Conservation (phyloP, 768 basidiomycete species). For the Mycena polygramma region DNA sequence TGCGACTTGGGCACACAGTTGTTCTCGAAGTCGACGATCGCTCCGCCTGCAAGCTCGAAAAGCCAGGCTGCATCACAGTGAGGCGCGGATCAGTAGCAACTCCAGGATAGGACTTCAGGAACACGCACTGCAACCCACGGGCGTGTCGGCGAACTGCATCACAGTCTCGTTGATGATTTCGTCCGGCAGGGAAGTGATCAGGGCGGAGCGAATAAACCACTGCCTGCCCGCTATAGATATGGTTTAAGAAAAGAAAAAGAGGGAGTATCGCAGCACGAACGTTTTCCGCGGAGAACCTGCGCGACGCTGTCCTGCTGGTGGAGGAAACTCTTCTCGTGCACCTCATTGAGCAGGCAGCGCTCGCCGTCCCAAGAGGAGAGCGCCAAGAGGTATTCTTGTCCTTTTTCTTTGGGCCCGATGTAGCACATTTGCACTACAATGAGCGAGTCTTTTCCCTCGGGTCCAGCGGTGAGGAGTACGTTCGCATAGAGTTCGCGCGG, state of each 20-base stretch:
- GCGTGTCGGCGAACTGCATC: conserved; percentile 82
- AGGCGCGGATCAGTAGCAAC: conserved; percentile 7
- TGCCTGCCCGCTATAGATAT: conserved; percentile 74
- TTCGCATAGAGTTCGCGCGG: conserved; percentile 92
- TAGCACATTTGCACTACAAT: conserved; percentile 95
- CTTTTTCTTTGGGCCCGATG: conserved; percentile 79
- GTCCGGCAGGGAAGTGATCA: conserved; percentile 88
- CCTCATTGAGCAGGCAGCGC: conserved; percentile 87
- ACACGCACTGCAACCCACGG: conserved; percentile 89
- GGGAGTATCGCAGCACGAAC: conserved; percentile 51
- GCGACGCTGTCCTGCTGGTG: conserved; percentile 94
- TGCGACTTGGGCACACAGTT: conserved; percentile 83
- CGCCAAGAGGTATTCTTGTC: conserved; percentile 82
- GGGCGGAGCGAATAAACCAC: conserved; percentile 91
- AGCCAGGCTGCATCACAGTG: conserved; percentile 76
- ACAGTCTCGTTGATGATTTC: conserved; percentile 90
- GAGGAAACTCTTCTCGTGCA: conserved; percentile 90
- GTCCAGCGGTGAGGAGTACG: conserved; percentile 91
- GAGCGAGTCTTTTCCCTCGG: conserved; percentile 85
- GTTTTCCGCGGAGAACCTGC: conserved; percentile 88
- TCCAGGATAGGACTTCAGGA: conserved; percentile 35
- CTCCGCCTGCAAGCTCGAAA: conserved; percentile 91
- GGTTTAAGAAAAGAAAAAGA: neutral
- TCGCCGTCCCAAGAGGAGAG: conserved; percentile 94
- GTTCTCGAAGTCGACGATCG: conserved; percentile 78